phyloP scores from a whole-genome alignment of 148 eudicot genomes.

The Selenicereus undatus region DNA sequence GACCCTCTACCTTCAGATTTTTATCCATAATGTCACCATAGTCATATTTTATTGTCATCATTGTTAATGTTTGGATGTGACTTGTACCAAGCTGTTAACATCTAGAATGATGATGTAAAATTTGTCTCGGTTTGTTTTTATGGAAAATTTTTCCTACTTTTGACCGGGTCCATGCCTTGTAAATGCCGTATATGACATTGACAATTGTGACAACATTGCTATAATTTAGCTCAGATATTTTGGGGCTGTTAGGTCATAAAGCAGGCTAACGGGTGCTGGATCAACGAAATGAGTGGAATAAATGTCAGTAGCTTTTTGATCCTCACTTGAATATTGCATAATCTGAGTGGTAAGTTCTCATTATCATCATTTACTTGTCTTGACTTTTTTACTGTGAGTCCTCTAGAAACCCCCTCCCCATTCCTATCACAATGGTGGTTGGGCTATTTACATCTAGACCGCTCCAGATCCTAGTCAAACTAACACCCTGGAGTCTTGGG shows the following conservation, averaged over 20 bases:
- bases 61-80: too few relatives aligned
- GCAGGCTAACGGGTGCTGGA: neutral
- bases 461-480: neutral
- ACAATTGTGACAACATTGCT: conserved; percentile 19
- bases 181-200: conserved; percentile 4
- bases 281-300: conserved; percentile 15
- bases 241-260: conserved; percentile 17
- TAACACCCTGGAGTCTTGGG: neutral
- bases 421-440: too few relatives aligned
- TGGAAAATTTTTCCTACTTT: neutral
- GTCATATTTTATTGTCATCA: neutral
- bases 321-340: conserved; percentile 16
- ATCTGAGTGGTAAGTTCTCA: conserved; percentile 10
- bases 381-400: too few relatives aligned
- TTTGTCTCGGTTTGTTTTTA: neutral
- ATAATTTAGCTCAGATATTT: conserved; percentile 9
- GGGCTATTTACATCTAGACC: too few relatives aligned
- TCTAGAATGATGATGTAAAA: conserved; percentile 8
- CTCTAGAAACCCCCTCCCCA: too few relatives aligned
- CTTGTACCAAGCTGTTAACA: neutral
- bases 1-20: conserved; percentile 11
- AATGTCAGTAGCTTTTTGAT: conserved; percentile 12
- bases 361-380: neutral
- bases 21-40: neutral
- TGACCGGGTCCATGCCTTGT: conserved; percentile 15